A percentile compares a stretch with the other conserved stretches of the same genome.
Evolutionary conservation across 495 filamentous ascomycete species (phyloP).

Genomic region (Xylaria venustula): DNA sequence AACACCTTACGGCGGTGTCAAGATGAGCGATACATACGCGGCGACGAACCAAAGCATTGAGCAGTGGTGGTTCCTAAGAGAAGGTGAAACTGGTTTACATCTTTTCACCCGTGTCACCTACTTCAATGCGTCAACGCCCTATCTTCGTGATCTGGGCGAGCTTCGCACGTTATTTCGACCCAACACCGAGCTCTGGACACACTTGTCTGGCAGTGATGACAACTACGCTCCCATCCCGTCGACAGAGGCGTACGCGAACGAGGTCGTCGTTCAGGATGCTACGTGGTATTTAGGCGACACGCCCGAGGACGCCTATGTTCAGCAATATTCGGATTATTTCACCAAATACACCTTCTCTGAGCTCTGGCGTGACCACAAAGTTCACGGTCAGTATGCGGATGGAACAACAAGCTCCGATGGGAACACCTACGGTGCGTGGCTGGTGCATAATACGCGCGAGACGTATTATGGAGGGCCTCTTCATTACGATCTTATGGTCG

Average conservation of each 20-base stretch:
- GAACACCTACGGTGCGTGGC: constrained; percentile 53
- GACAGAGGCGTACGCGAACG: constrained; percentile 33
- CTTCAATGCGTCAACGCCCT: constrained; percentile 51
- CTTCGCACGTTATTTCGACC: constrained; percentile 56
- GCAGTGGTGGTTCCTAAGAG: constrained; percentile 58
- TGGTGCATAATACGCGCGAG: constrained; percentile 59
- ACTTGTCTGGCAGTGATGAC: constrained; percentile 48
- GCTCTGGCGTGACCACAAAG: constrained; percentile 50
- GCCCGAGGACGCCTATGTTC: constrained; percentile 48
- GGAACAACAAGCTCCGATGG: constrained; percentile 47
- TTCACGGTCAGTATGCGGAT: constrained; percentile 56
- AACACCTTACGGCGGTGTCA: constrained; percentile 48
- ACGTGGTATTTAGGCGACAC: constrained; percentile 55
- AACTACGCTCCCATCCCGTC: constrained; percentile 54
- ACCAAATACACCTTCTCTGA: constrained; percentile 59
- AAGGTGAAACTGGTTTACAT: constrained; percentile 56
- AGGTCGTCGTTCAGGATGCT: constrained; percentile 55
- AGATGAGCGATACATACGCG: constrained; percentile 51
- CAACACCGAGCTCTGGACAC: constrained; percentile 55
- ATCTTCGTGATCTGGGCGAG: constrained; percentile 54
- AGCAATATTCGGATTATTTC: constrained; percentile 55
- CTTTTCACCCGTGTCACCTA: constrained; percentile 55
- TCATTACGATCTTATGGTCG: constrained; percentile 56
- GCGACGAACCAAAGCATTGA: constrained; percentile 52
- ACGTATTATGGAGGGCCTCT: constrained; percentile 59